These are phyloP conservation scores for Alternaria gansuensis DNA, from an alignment of 2,329 filamentous ascomycete species.

Conservation along the genomic window DNA sequence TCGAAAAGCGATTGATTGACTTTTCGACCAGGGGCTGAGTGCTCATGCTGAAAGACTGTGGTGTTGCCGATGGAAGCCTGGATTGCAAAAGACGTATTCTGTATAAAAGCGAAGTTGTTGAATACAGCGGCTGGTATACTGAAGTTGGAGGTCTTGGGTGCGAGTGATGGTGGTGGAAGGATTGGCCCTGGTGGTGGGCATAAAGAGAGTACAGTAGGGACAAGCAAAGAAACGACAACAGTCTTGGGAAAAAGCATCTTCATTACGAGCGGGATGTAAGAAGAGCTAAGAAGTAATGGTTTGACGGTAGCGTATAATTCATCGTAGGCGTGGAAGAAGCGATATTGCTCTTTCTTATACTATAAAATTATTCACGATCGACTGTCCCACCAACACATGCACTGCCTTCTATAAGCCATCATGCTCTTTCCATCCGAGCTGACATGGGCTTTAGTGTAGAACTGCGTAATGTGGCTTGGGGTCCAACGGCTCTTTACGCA, in stretches of 20 bases:
- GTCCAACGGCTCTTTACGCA: not conserved
- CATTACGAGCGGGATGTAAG: not conserved
- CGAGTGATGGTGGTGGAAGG: slow-evolving; percentile 32
- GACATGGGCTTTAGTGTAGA: slow-evolving; percentile 1
- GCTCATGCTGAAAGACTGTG: slow-evolving; percentile 29
- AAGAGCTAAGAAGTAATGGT: not conserved
- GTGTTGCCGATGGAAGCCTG: slow-evolving; percentile 33
- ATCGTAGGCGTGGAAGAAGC: not conserved
- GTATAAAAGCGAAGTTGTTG: slow-evolving; percentile 12
- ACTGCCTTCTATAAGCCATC: slow-evolving; percentile 1
- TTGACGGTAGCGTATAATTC: not conserved
- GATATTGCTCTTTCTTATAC: slow-evolving; percentile 8
- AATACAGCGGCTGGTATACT: slow-evolving; percentile 16
- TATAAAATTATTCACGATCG: not conserved
- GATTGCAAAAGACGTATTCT: slow-evolving; percentile 36
- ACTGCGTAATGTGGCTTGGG: slow-evolving; percentile 2
- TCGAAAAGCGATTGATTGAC: slow-evolving; percentile 24
- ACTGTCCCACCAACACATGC: not conserved
- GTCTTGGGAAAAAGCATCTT: not conserved
- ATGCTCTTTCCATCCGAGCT: slow-evolving; percentile 1
- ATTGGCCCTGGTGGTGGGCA: slow-evolving; percentile 38
- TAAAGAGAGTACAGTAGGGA: slow-evolving; percentile 13
- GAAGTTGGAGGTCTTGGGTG: slow-evolving; percentile 10
- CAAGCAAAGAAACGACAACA: not conserved
- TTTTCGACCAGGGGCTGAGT: slow-evolving; percentile 25